Evolutionary conservation across 345 rosid species (phyloP), one percentile per base, ranked within the genome.

Genomic region (Melaleuca alternifolia): DNA sequence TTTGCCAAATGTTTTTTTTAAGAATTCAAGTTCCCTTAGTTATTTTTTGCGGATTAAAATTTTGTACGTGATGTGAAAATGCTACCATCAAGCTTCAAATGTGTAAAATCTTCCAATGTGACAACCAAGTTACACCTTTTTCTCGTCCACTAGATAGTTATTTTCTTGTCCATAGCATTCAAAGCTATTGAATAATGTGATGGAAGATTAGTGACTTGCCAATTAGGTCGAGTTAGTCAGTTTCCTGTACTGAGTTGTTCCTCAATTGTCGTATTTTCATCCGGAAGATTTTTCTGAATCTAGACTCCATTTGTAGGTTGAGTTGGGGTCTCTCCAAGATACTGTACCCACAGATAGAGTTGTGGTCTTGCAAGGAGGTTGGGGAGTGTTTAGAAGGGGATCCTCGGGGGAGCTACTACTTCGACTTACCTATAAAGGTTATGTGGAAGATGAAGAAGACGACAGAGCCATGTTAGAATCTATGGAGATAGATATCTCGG

Each of bases 361-460:
- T 83, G 95, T 95, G 89, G 92, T 76, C 86, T 85, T 97, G 90
- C 92, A 71, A 92, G 96, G 96, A 83, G 95, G 96, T 53, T 95
- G 97, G 99, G 95, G 95, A 91, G 84, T 93, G 85, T 92, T 95
- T 28, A 85, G 96, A 83, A 95, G 93, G 87, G 90, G 97, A 46
- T 92, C 98, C 88, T 86, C 95, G 37, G 99, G 99, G 85, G 98
- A 96, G 91, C 87, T 97, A 86, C 89, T 95, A 54, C 95, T 97
- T 87, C 94, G 99, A 86, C 95, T 97, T 77, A 97, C 99, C 71
- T 97, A 96, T 90, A 97, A 97, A 93, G 98, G 93, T 82, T 97
- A 96, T 87, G 99, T 96, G 86, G 99, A 97, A 92, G 99, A 97
- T 85, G 99, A 96, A 92, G 99, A 96, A 88, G 99, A 97, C 89